Conservation (phyloP, 257 asterid genomes). For the Echites panduratus region DNA sequence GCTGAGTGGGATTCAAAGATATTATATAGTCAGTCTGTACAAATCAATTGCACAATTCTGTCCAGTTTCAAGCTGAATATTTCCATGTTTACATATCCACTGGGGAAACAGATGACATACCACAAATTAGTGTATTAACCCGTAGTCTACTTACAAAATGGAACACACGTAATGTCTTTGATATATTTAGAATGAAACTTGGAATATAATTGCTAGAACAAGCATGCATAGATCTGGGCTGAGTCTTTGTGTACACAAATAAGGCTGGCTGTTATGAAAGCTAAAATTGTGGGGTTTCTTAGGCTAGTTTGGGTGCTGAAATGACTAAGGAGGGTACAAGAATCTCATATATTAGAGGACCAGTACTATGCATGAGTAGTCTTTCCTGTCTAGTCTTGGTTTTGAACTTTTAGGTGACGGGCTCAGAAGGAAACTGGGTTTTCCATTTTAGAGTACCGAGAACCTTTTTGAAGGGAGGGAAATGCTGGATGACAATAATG, state of each 20-base stretch:
- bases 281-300: background rate
- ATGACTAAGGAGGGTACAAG: background rate
- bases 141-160: background rate
- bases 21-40: background rate
- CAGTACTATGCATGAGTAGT: background rate
- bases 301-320: background rate
- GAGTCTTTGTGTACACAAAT: background rate
- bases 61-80: background rate
- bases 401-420: background rate
- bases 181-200: background rate
- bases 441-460: background rate
- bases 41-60: background rate
- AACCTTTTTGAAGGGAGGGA: no score
- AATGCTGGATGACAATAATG: no score
- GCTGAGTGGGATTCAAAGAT: background rate
- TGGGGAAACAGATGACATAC: background rate
- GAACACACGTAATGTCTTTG: background rate
- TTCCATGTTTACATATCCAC: background rate
- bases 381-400: background rate
- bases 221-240: background rate
- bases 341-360: background rate
- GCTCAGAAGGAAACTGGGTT: background rate
- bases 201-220: background rate
- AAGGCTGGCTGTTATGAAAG: background rate
- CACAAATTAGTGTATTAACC: background rate